phyloP scores from a whole-genome alignment of 257 asterid species.

The Coffea canephora region DNA sequence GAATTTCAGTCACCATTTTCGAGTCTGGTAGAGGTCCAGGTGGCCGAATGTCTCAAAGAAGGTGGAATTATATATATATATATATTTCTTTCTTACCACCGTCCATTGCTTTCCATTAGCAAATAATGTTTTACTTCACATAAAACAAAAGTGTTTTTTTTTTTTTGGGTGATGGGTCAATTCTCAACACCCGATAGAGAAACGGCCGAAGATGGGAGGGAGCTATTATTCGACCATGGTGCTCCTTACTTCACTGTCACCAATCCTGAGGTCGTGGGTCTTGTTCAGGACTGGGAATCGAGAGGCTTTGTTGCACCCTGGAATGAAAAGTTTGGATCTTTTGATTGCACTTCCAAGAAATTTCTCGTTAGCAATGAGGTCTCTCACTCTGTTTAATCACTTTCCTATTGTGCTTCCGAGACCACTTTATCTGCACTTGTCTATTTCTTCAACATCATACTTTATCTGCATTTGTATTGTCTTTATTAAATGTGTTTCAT shows the following conservation, averaged over 20 bases:
- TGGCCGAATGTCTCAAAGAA: slow-evolving; percentile 94
- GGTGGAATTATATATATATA: slow-evolving; percentile 23
- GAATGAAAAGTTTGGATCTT: slow-evolving; percentile 75
- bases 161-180: slow-evolving; percentile 6
- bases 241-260: slow-evolving; percentile 66
- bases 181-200: slow-evolving; percentile 36
- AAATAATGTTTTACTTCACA: too few species aligned
- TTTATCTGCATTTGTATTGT: neutral
- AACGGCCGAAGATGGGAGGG: slow-evolving; percentile 71
- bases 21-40: slow-evolving; percentile 94
- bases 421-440: neutral
- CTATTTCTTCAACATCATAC: neutral
- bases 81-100: too few species aligned
- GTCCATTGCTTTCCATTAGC: neutral
- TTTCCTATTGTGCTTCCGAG: neutral
- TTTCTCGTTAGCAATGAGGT: slow-evolving; percentile 61
- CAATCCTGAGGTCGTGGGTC: slow-evolving; percentile 57
- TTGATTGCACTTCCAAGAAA: slow-evolving; percentile 59
- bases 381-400: neutral
- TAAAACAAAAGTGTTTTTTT: too few species aligned
- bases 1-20: slow-evolving; percentile 72
- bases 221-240: slow-evolving; percentile 77
- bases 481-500: too few species aligned
- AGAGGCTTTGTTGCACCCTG: slow-evolving; percentile 77
- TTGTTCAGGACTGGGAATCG: slow-evolving; percentile 73